Evolutionary conservation across 148 eudicot species (phyloP), one percentile per base, ranked within the genome.

Genomic region (Tetragonia tetragonoides): DNA sequence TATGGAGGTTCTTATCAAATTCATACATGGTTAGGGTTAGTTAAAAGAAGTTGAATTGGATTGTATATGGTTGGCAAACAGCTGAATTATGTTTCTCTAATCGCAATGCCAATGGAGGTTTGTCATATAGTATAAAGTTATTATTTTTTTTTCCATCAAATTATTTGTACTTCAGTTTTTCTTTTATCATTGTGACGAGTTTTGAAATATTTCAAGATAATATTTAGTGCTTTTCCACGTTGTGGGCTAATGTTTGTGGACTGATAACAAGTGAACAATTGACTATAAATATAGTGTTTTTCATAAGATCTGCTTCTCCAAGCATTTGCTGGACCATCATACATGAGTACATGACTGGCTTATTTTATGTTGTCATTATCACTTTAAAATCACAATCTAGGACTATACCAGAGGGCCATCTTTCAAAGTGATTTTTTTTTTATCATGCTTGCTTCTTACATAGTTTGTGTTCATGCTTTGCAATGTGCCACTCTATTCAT

Each of bases 381-480:
- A 23, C 10, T 10, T 21, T 37, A 6, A 37, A 34, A 24, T 34
- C 24, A 24, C 38, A 66, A 47, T 49, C 28, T 6, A 20, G 34
- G 14, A 49, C 42, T 75, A 17, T 67, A 12, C 67, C 9, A 18
- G 21, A 63, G 17, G 10, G 24, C 28, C 68, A 34, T 44, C 47
- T 71, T 67, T 24, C 12, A 6, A 15, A 63, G 44, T 49, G 64
- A n/a, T n/a, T n/a, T 53, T 64, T 24, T 65, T n/a, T 53, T 57
- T 23, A 54, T 72, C 28, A 20, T 54, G 17, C 28, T 60, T 56
- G 47, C 39, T 72, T 72, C 17, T 56, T 56, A 20, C 28, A 53
- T 72, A 38, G 16, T 49, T n/a, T 41, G 40, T 67, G 68, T 44
- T 42, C 51, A 70, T 20, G n/a, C 59, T 81, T 70, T 23, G 18